phyloP scores from a whole-genome alignment of 2,329 filamentous ascomycete genomes.

The Fusarium sp. region DNA sequence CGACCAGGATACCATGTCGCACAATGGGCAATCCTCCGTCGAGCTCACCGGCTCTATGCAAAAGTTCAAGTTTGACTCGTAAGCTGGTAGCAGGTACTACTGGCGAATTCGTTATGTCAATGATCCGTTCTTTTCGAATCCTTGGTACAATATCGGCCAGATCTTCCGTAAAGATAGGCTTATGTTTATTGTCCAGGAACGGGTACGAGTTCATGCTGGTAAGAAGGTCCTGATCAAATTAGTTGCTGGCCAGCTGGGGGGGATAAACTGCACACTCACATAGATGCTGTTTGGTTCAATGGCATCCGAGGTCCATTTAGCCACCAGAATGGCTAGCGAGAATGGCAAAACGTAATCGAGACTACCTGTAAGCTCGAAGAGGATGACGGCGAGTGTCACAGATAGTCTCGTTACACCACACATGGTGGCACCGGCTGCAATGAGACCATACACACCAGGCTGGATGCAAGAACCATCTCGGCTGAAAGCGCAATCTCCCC shows the following conservation, averaged over 20 bases:
- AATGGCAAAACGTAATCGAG: constrained; percentile 96
- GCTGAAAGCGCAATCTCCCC: constrained; percentile 76
- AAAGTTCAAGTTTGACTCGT: constrained; percentile 80
- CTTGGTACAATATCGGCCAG: constrained; percentile 87
- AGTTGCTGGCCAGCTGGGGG: constrained; percentile 7
- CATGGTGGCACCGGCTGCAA: constrained; percentile 97
- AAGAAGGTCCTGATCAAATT: constrained; percentile 74
- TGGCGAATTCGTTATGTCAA: constrained; percentile 88
- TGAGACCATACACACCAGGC: constrained; percentile 95
- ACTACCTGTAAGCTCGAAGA: constrained; percentile 95
- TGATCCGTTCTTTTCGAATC: constrained; percentile 79
- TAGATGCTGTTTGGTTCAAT: constrained; percentile 96
- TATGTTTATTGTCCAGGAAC: constrained; percentile 95
- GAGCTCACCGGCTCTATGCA: constrained; percentile 88
- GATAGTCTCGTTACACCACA: constrained; percentile 95
- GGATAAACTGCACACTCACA: constrained; percentile 57
- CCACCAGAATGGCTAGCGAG: constrained; percentile 88
- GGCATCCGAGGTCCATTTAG: constrained; percentile 98
- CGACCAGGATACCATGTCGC: constrained; percentile 81
- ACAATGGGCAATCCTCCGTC: constrained; percentile 93
- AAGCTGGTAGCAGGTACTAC: constrained; percentile 81
- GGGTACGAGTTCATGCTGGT: constrained; percentile 98
- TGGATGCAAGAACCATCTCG: constrained; percentile 87
- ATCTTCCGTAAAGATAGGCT: constrained; percentile 89
- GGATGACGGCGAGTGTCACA: constrained; percentile 91